Evolutionary conservation across 225 moss, liverwort and hornwort species (phyloP), one percentile per base, ranked within the genome.

Genomic region (Lunularia cruciata): DNA sequence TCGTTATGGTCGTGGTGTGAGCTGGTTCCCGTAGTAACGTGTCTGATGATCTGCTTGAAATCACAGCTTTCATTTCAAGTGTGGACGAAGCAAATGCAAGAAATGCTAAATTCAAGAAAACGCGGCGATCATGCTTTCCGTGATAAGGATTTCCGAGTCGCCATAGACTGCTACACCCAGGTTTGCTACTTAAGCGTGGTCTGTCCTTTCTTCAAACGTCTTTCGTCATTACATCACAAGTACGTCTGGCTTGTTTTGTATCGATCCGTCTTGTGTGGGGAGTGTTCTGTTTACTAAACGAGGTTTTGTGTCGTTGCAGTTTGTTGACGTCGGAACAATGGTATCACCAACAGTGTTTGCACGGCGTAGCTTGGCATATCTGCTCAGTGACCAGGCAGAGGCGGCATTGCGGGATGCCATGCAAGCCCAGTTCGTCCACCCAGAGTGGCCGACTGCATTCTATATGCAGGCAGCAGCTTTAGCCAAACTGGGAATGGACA

Each of bases 11-110:
- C n/a, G n/a, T n/a, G n/a, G n/a, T n/a, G n/a, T 40, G 40, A 40
- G 40, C 40, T 40, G 40, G 40, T 40, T 6, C 40, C 40, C 13
- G 8, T 40, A 40, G 40, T 40, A 13, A 40, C 40, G 40, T 40
- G 40, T 6, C 40, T 40, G n/a, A n/a, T n/a, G n/a, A n/a, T n/a
- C n/a, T n/a, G n/a, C n/a, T n/a, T n/a, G n/a, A n/a, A n/a, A 13
- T 34, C 22, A 14, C 90, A 95, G 95, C 83, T 95, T 48, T 95
- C 92, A 45, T 95, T 95, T 53, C 92, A 95, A 86, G 92, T 92
- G 25, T 95, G 92, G 95, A 95, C 95, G 12, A 95, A 90, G 78
- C 95, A 95, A 84, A 95, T 92, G 95, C 95, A 95, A 80, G 95
- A 95, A 59, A 92, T 95, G 95, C 82, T 95, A 8, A 95, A 92